A percentile compares a stretch with the other conserved stretches of the same genome.
phyloP scores from a whole-genome alignment of 2,329 filamentous ascomycete genomes.

The Colletotrichum lupini region DNA sequence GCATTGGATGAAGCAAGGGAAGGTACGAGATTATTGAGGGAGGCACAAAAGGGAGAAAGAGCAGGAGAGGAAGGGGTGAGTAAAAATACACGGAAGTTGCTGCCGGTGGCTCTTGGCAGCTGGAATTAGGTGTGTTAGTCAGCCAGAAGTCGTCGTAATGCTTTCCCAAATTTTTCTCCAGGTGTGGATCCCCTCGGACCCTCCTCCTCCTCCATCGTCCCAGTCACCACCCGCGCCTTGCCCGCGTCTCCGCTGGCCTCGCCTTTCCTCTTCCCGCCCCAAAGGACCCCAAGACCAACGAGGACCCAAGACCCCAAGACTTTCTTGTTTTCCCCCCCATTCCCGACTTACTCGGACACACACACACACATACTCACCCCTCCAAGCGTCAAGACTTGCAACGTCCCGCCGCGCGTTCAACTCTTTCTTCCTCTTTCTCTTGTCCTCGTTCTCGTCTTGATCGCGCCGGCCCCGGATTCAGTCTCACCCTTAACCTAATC shows the following conservation, averaged over 20 bases:
- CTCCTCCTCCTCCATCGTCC: neutral
- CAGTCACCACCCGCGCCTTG: neutral
- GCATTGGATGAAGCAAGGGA: neutral
- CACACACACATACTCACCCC: neutral
- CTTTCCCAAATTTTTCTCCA: slow-evolving; percentile 33
- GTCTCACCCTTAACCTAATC: neutral
- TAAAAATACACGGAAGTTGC: slow-evolving; percentile 18
- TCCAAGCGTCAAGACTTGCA: slow-evolving; percentile 2
- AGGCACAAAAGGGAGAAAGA: neutral
- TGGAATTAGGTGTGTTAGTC: slow-evolving; percentile 17
- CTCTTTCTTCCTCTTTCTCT: neutral
- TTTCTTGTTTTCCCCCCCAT: neutral
- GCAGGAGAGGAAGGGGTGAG: neutral
- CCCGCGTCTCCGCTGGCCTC: neutral
- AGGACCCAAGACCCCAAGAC: slow-evolving; percentile 29
- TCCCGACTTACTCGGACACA: neutral
- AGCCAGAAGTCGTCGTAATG: slow-evolving; percentile 34
- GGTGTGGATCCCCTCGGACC: slow-evolving; percentile 20
- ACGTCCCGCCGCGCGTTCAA: neutral
- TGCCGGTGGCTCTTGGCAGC: slow-evolving; percentile 32
- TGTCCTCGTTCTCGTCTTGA: neutral
- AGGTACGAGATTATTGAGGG: neutral
- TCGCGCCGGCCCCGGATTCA: neutral
- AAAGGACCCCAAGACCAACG: neutral
- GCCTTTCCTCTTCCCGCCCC: slow-evolving; percentile 1